Percentiles rank a stretch among this genome's conserved stretches.
Evolutionary conservation across 108 stramenopile species (phyloP).

Genomic region (Ochromonas danica): DNA sequence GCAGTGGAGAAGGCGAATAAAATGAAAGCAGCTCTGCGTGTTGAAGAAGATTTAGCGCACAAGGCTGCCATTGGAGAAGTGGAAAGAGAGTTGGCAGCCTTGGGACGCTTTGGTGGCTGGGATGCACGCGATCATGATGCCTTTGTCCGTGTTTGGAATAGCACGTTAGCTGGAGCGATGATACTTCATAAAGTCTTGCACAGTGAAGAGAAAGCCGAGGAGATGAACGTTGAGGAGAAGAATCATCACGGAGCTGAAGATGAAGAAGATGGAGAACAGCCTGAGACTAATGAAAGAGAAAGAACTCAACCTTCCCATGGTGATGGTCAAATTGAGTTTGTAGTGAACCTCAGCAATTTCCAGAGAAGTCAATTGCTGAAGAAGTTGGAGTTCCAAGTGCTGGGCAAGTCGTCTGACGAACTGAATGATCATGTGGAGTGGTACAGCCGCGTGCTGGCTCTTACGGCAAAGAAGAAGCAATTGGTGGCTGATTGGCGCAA

Average conservation of each 20-base stretch:
- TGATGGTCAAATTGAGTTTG: background rate
- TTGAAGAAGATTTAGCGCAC: background rate
- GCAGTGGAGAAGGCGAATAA: background rate
- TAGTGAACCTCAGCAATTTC: too few relatives aligned
- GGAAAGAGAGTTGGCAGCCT: background rate
- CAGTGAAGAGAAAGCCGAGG: too few relatives aligned
- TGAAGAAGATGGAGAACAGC: too few relatives aligned
- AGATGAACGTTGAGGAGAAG: too few relatives aligned
- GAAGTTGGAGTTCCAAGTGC: background rate
- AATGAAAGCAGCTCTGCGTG: background rate
- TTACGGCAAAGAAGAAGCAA: background rate
- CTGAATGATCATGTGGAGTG: background rate
- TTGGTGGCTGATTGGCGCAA: constrained; percentile 1
- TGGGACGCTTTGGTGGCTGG: background rate
- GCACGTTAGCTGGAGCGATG: background rate
- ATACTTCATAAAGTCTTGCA: too few relatives aligned
- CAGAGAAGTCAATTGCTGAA: background rate
- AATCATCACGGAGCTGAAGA: too few relatives aligned
- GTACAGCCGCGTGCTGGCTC: background rate
- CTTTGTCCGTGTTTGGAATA: background rate
- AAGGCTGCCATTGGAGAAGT: constrained; percentile 2
- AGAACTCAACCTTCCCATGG: background rate
- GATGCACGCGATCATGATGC: constrained; percentile 5
- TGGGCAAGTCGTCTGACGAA: background rate
- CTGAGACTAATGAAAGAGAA: background rate